A percentile compares a stretch with the other conserved stretches of the same genome.
Conservation (phyloP, 305 asterid genomes). For the Striga hermonthica region DNA sequence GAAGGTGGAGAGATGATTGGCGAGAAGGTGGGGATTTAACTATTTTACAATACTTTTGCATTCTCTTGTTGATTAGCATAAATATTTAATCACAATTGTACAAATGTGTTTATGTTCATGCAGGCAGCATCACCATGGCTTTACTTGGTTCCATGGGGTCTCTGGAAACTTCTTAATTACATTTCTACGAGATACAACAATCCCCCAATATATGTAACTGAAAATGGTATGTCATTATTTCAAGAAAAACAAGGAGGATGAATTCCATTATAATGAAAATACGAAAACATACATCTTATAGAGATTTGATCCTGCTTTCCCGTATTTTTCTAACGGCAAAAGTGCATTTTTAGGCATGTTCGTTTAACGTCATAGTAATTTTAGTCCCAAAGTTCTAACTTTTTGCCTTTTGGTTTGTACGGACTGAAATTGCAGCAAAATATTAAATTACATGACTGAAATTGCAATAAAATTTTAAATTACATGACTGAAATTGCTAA, state of each 20-base stretch:
- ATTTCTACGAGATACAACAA: slow-evolving; percentile 47
- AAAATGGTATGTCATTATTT: slow-evolving; percentile 42
- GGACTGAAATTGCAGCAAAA: no score
- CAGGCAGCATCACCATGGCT: slow-evolving; percentile 63
- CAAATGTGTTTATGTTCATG: slow-evolving; percentile 26
- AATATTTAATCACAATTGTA: slow-evolving; percentile 11
- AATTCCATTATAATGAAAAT: background rate
- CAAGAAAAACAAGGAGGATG: slow-evolving; percentile 7
- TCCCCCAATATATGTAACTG: slow-evolving; percentile 51
- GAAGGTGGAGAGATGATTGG: slow-evolving; percentile 53
- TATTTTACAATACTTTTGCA: slow-evolving; percentile 10
- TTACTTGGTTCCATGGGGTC: slow-evolving; percentile 59
- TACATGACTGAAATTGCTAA: no score
- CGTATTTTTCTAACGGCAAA: no score
- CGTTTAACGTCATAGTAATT: no score
- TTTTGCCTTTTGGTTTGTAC: no score
- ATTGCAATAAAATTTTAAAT: no score
- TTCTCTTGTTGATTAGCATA: slow-evolving; percentile 10
- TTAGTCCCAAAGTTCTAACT: no score
- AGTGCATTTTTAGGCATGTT: no score
- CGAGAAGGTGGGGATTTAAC: slow-evolving; percentile 41
- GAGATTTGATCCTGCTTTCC: no score
- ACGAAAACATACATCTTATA: no score
- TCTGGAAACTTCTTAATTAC: slow-evolving; percentile 47
- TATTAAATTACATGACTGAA: no score